These are phyloP conservation scores for Przewalskia tangutica DNA, from an alignment of 257 asterid species.

Conservation along the genomic window DNA sequence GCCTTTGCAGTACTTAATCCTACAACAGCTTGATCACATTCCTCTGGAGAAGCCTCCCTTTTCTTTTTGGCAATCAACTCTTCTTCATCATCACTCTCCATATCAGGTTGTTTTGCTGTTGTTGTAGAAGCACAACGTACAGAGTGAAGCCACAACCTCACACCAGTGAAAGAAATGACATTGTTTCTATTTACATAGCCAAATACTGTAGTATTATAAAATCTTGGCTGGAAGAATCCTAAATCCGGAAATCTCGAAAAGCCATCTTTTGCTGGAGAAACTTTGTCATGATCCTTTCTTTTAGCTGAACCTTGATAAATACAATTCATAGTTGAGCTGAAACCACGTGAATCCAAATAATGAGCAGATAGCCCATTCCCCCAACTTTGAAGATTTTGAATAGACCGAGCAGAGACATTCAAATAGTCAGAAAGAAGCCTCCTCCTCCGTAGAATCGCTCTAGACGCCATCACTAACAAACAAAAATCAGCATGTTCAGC, in stretches of 20 bases:
- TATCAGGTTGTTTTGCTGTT: constrained; percentile 53
- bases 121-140: constrained; percentile 55
- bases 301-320: constrained; percentile 18
- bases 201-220: constrained; percentile 17
- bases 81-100: constrained; percentile 51
- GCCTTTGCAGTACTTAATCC: constrained; percentile 84
- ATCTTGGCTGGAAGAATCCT: constrained; percentile 20
- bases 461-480: constrained; percentile 52
- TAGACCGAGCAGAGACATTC: constrained; percentile 29
- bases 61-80: constrained; percentile 43
- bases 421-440: constrained; percentile 39
- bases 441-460: constrained; percentile 54
- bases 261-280: constrained; percentile 18
- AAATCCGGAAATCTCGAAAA: constrained; percentile 22
- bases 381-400: constrained; percentile 27
- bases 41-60: constrained; percentile 86
- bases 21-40: constrained; percentile 85
- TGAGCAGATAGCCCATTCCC: constrained; percentile 25
- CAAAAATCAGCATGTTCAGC: background rate
- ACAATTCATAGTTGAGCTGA: constrained; percentile 28
- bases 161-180: constrained; percentile 23
- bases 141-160: constrained; percentile 32
- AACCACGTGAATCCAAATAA: constrained; percentile 18
- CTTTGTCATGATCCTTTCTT: constrained; percentile 17
- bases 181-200: constrained; percentile 30